A percentile compares a stretch with the other conserved stretches of the same genome.
phyloP scores from a whole-genome alignment of 495 filamentous ascomycete species.

The Letharia columbiana region DNA sequence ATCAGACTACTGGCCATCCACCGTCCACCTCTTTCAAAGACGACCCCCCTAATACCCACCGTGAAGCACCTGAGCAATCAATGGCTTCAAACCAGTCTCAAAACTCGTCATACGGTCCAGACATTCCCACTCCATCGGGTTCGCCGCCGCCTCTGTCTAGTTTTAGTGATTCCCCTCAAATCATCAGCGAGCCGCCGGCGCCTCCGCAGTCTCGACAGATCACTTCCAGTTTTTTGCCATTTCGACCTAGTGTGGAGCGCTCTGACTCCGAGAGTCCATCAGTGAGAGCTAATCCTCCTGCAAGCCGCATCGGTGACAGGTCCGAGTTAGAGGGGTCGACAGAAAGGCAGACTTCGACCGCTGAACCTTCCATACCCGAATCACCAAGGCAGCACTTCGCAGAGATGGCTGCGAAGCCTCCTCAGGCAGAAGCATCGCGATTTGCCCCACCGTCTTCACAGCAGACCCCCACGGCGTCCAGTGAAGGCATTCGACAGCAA shows the following conservation, averaged over 20 bases:
- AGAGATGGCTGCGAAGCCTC: constrained; percentile 19
- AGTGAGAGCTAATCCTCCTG: constrained; percentile 72
- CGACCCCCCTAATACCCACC: constrained; percentile 39
- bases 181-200: constrained; percentile 47
- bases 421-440: constrained; percentile 13
- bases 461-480: constrained; percentile 9
- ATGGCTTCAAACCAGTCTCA: constrained; percentile 26
- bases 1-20: constrained; percentile 37
- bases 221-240: constrained; percentile 60
- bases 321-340: constrained; percentile 53
- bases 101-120: constrained; percentile 23
- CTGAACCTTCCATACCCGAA: constrained; percentile 16
- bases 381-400: constrained; percentile 20
- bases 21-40: constrained; percentile 60
- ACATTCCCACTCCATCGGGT: constrained; percentile 49
- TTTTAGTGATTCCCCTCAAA: constrained; percentile 46
- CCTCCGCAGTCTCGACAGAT: constrained; percentile 62
- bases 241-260: constrained; percentile 43
- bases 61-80: constrained; percentile 32
- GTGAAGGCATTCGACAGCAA: constrained; percentile 8
- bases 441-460: constrained; percentile 14
- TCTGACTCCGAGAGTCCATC: constrained; percentile 66
- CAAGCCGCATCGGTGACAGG: constrained; percentile 56
- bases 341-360: constrained; percentile 27
- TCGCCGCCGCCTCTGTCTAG: constrained; percentile 46